Conservation (phyloP, 2,329 filamentous ascomycete genomes). For the Trichoderma hamatum region DNA sequence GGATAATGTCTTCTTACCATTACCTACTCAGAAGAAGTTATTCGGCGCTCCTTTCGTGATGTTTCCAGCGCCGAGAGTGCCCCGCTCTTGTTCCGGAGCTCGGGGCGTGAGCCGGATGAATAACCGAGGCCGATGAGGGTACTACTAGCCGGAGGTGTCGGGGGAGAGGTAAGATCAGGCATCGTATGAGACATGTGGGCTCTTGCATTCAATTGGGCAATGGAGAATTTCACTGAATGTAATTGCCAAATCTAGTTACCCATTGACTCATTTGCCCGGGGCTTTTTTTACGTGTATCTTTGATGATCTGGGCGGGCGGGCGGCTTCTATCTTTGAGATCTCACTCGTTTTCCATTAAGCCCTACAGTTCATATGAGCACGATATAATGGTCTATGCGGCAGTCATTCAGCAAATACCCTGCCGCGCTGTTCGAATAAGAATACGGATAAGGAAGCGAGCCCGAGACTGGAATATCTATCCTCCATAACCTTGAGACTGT, state of each 20-base stretch:
- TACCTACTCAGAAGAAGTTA: not conserved
- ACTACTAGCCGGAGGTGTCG: not conserved
- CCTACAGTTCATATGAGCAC: not conserved
- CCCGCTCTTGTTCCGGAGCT: not conserved
- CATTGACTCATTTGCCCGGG: not conserved
- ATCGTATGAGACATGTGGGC: not conserved
- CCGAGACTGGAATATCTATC: not conserved
- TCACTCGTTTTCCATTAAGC: not conserved
- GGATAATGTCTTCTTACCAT: not conserved
- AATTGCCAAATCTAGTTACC: not conserved
- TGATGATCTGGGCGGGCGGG: not conserved
- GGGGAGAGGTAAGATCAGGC: not conserved
- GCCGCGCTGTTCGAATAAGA: not conserved
- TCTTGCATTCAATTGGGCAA: not conserved
- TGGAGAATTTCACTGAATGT: not conserved
- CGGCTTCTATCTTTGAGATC: not conserved
- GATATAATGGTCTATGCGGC: not conserved
- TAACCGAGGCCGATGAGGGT: not conserved
- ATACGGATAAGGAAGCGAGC: conserved; percentile 3
- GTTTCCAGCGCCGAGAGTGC: not conserved
- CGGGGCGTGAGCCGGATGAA: not conserved
- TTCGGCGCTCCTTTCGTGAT: not conserved
- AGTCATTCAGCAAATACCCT: not conserved
- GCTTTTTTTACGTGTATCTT: not conserved
- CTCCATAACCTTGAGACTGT: not conserved